phyloP scores from a whole-genome alignment of 805 yeast species.

The Ogataea naganishii region DNA sequence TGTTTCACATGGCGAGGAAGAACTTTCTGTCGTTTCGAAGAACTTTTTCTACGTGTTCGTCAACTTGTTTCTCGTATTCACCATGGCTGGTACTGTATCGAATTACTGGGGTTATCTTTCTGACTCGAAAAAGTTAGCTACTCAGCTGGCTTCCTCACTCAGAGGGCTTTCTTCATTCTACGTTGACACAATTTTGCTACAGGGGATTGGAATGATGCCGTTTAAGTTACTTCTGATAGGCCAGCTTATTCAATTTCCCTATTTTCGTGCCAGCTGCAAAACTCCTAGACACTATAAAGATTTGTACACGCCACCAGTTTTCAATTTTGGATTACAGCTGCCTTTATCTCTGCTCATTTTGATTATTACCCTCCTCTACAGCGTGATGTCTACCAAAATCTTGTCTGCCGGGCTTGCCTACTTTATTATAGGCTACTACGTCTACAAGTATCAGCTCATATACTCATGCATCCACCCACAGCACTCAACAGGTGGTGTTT shows the following conservation, averaged over 20 bases:
- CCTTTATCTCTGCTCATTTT: conserved; percentile 88
- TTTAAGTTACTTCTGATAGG: conserved; percentile 79
- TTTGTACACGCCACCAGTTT: conserved; percentile 79
- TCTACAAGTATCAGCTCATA: conserved; percentile 82
- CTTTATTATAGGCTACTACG: conserved; percentile 78
- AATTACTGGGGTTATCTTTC: conserved; percentile 70
- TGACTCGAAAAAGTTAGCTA: conserved; percentile 86
- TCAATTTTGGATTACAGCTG: conserved; percentile 82
- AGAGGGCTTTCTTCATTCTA: conserved; percentile 77
- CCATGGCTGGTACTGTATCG: conserved; percentile 88
- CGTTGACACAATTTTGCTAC: conserved; percentile 76
- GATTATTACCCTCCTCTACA: conserved; percentile 77
- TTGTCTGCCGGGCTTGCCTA: conserved; percentile 77
- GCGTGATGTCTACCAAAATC: conserved; percentile 84
- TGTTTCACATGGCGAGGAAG: conserved; percentile 89
- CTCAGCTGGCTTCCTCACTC: conserved; percentile 74
- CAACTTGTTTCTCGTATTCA: conserved; percentile 86
- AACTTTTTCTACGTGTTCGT: conserved; percentile 93
- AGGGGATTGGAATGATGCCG: conserved; percentile 86
- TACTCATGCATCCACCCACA: conserved; percentile 93
- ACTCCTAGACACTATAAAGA: conserved; percentile 78
- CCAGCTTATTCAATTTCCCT: conserved; percentile 64
- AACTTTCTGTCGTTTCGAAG: conserved; percentile 79
- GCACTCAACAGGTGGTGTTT: conserved; percentile 92
- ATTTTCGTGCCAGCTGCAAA: conserved; percentile 52